Conservation (phyloP, 306 rosid genomes). For the Cicer bijugum region DNA sequence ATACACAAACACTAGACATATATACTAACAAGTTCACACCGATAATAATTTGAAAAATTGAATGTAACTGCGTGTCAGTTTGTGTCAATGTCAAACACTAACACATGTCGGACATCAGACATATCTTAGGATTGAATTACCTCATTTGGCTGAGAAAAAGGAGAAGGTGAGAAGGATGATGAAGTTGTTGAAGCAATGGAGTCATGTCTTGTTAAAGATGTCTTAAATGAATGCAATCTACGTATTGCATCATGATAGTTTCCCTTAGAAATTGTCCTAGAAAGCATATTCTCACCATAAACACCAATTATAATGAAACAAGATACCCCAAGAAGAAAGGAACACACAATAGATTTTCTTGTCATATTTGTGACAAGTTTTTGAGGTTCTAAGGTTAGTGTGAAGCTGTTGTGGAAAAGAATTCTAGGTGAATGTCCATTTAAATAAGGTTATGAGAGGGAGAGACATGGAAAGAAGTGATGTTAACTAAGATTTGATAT, state of each 20-base stretch:
- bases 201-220: conserved; percentile 48
- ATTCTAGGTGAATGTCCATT: conserved; percentile 39
- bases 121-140: conserved; percentile 29
- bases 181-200: conserved; percentile 53
- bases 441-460: conserved; percentile 31
- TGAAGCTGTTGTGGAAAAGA: conserved; percentile 43
- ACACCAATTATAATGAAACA: conserved; percentile 42
- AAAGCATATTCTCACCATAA: conserved; percentile 38
- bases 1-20: too few relatives aligned
- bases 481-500: conserved; percentile 54
- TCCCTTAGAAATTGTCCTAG: conserved; percentile 28
- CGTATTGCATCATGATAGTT: conserved; percentile 41
- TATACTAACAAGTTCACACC: too few relatives aligned
- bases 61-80: too few relatives aligned
- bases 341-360: conserved; percentile 25
- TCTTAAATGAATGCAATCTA: conserved; percentile 53
- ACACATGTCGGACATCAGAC: too few relatives aligned
- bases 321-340: conserved; percentile 41
- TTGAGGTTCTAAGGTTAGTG: conserved; percentile 30
- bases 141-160: conserved; percentile 42
- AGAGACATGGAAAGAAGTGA: conserved; percentile 57
- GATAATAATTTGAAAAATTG: too few relatives aligned
- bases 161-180: conserved; percentile 40
- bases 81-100: too few relatives aligned
- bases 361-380: conserved; percentile 42